A percentile compares a stretch with the other conserved stretches of the same genome.
Conservation (phyloP, 257 asterid genomes). For the Marsdenia floribunda region DNA sequence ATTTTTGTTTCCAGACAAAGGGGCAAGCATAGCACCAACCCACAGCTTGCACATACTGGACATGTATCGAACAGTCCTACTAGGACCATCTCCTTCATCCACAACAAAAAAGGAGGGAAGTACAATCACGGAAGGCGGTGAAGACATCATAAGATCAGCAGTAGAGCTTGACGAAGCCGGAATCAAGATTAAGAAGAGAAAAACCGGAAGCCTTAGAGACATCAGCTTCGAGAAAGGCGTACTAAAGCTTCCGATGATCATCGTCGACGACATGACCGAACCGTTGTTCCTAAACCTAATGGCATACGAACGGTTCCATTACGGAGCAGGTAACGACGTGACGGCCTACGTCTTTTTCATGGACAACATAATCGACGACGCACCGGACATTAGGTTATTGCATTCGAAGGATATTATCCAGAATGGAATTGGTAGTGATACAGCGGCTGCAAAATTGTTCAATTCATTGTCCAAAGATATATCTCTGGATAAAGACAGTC, state of each 20-base stretch:
- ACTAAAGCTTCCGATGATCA: slow-evolving; percentile 39
- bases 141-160: slow-evolving; percentile 44
- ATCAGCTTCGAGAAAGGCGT: slow-evolving; percentile 36
- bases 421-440: slow-evolving; percentile 46
- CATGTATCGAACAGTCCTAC: slow-evolving; percentile 24
- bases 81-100: neutral
- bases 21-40: neutral
- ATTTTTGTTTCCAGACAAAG: slow-evolving; percentile 17
- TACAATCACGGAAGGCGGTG: slow-evolving; percentile 11
- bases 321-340: slow-evolving; percentile 46
- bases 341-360: slow-evolving; percentile 52
- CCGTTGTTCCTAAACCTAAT: slow-evolving; percentile 42
- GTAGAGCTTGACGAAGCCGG: slow-evolving; percentile 52
- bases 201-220: slow-evolving; percentile 38
- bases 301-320: slow-evolving; percentile 54
- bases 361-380: slow-evolving; percentile 48
- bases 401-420: slow-evolving; percentile 38
- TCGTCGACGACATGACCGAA: slow-evolving; percentile 44
- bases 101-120: neutral
- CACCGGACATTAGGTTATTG: slow-evolving; percentile 44
- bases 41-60: slow-evolving; percentile 32
- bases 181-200: slow-evolving; percentile 29
- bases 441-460: slow-evolving; percentile 46
- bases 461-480: slow-evolving; percentile 46
- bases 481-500: slow-evolving; percentile 39